Base-by-base conservation (phyloP, 805 yeast species). In the Candida dajiaensis region DNA sequence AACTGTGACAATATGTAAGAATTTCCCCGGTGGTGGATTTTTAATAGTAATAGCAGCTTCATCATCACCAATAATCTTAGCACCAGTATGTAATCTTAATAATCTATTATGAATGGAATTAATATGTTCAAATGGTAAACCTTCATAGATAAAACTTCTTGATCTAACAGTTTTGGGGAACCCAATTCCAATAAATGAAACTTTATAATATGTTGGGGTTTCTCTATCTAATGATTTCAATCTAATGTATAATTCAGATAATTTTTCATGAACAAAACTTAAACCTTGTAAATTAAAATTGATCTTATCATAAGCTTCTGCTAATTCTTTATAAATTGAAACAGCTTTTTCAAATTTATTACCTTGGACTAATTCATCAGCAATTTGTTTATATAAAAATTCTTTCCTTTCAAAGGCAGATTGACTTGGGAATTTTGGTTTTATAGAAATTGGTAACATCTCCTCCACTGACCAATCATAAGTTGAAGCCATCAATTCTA, bases 111-210 rank as follows among this genome's bases (percentile, higher is more conserved):
- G 89, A 62, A 89, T 85, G 3, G 92, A 81, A 2, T 89, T 80
- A 49, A 89, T 81, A 63, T 86, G 94, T 62, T 89, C 97, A 67
- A 85, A 89, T 26, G 95, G 89, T 44, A 80, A 71, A 6, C 96
- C 96, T 66, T 89, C 95, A 59, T 83, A 86, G 44, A 89, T 84
- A 61, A 83, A 89, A 49, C 81, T 81, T 58, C 83, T 80, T 41
- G 86, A 85, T 57, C 95, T 72, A 41, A 85, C 74, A 33, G 89
- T 77, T 28, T 70, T 71, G 8, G 96, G 96, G 73, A 89, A 89
- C 3, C 96, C 96, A 44, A 74, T 77, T 15, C 97, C 97, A 61
- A 85, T 76, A 58, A 84, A 88, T 19, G 85, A 75, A 45, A 89
- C 88, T 59, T 83, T 77, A 72, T 86, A 89, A 63, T 77, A 89